Base-by-base conservation (phyloP, 768 basidiomycete species). In the Hydnomerulius pinastri region DNA sequence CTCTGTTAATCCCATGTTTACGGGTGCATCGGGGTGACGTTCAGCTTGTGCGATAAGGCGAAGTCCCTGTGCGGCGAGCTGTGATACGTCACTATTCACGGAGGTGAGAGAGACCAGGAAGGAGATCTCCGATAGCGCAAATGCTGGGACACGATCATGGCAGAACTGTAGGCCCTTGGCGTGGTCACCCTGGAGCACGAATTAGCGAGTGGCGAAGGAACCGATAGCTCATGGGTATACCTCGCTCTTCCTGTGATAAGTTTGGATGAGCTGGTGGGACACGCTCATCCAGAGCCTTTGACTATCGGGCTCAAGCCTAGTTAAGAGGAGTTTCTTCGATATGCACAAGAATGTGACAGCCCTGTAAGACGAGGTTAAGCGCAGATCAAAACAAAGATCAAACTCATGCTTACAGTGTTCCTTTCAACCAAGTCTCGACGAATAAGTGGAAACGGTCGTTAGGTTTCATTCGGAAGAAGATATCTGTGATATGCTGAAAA, bases 31-130 rank as follows among this genome's bases (percentile, higher is more conserved):
- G 4, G 81, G 79, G 42, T 83, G 77, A 15, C 82, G 77, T 59
- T 91, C 89, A 2, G 83, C 78, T 43, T 83, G 76, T 1, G 87
- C 81, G 32, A 92, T 71, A 3, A 85, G 69, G 37, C 88, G 84
- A 46, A 92, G 74, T 21, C 83, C 81, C 51, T 79, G 80, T 1
- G 86, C 85, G 2, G 90, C 87, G 27, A 83, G 65, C 28, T 83
- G 78, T 17, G 87, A 87, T 23, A 91, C 79, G 24, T 74, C 74
- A 40, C 75, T 81, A 46, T 87, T 85, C 3, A 80, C 79, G 5
- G 90, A 88, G 2, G 87, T 83, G 44, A 93, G 69, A 1, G 83
- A 77, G 11, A 87, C 81, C 5, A 90, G 73, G 56, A 89, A 82
- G 0, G 86, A 81, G 32, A 91, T 84, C 65, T 92, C 90, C 2